Conservation (phyloP, 2,329 filamentous ascomycete genomes). For the Leptographium flavum region DNA sequence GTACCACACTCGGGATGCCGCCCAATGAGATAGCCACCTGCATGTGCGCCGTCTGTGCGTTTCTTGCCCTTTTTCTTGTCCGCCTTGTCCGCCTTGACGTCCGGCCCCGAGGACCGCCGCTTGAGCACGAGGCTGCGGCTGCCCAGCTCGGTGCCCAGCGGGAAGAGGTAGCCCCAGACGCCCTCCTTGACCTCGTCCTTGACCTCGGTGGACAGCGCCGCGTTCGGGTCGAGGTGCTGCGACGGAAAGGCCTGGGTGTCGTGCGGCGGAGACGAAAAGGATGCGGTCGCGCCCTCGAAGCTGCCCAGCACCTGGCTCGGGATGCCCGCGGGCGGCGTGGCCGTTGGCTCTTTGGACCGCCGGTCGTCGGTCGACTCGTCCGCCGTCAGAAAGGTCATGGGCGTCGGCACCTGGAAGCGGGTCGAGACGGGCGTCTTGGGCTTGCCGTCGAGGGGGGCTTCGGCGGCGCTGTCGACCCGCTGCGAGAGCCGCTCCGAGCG, state of each 20-base stretch:
- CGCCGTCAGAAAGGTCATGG: slow-evolving; percentile 48
- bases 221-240: slow-evolving; percentile 63
- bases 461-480: slow-evolving; percentile 18
- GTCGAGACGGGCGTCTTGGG: slow-evolving; percentile 45
- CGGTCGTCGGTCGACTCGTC: slow-evolving; percentile 44
- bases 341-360: slow-evolving; percentile 54
- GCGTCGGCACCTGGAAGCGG: slow-evolving; percentile 64
- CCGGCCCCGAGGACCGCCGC: slow-evolving; percentile 34
- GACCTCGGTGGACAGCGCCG: slow-evolving; percentile 64
- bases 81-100: too few species aligned
- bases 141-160: slow-evolving; percentile 55
- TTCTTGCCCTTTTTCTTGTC: slow-evolving; percentile 31
- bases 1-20: slow-evolving; percentile 86
- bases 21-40: slow-evolving; percentile 81
- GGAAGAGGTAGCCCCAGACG: slow-evolving; percentile 84
- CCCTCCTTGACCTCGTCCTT: slow-evolving; percentile 72
- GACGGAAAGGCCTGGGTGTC: slow-evolving; percentile 64
- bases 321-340: slow-evolving; percentile 50
- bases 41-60: slow-evolving; percentile 44
- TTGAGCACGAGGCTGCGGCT: slow-evolving; percentile 58
- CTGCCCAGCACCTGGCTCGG: slow-evolving; percentile 33
- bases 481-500: slow-evolving; percentile 59
- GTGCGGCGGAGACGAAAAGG: slow-evolving; percentile 39
- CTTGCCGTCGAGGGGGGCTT: slow-evolving; percentile 8
- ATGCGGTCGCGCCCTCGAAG: slow-evolving; percentile 21